Evolutionary conservation across 148 eudicot genomes (phyloP), one percentile per base, ranked within the genome.

Genomic region (Gaultheria prostrata): DNA sequence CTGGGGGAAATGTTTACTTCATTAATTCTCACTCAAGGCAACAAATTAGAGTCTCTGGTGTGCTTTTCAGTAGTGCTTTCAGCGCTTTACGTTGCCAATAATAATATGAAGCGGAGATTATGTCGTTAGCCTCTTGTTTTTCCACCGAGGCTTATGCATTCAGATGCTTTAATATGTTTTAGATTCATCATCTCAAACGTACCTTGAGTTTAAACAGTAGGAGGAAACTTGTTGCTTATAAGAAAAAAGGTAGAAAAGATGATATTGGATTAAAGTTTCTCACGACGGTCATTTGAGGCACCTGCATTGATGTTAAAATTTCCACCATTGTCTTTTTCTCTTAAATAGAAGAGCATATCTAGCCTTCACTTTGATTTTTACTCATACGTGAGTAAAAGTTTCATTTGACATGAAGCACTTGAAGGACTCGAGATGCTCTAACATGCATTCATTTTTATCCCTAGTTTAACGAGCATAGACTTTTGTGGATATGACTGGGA

Each of bases 1-100:
- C 7, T 63, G 1, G 13, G 71, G 32, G 71, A 65, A 11, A 1
- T 24, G 33, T 65, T 11, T 65, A n/a, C 67, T 65, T 4, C 0
- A 15, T 10, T 12, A 65, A 65, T 26, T 65, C 6, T 65, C 32
- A 26, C 71, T 26, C 12, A 67, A 49, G 87, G 84, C 87, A 85
- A 85, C 81, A 85, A 85, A 81, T 81, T 85, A 85, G 84, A 85
- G 87, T 85, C 87, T 85, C 84, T 85, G 87, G 39, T 67, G 81
- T 24, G 77, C 84, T 82, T 65, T 2, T 76, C 4, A 0, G 39
- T 85, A 77, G 87, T 43, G 65, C 67, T 26, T n/a, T 81, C 81
- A 81, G 87, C 59, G 84, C 84, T 85, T 69, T 85, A 85, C 84
- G 87, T 85, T 85, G 87, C 87, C 87, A 8, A 85, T 82, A 85